Evolutionary conservation across 208 protist genomes (phyloP).

Genomic region (Novymonas esmeraldas): DNA sequence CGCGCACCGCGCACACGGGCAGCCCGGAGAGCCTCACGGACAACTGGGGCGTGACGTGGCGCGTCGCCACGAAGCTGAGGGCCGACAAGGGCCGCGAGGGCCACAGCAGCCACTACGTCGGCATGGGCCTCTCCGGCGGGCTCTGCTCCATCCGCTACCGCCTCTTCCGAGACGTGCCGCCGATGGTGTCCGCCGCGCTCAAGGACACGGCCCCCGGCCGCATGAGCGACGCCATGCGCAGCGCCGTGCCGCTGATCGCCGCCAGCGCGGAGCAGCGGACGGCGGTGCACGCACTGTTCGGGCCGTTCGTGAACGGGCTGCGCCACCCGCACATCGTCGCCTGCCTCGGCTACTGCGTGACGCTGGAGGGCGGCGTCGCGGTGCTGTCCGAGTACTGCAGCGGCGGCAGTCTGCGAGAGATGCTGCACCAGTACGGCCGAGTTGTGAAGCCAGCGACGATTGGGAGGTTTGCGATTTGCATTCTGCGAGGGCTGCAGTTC

Average conservation of each 20-base stretch:
- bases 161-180: not conserved
- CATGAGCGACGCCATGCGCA: not conserved
- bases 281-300: not conserved
- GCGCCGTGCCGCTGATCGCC: not conserved
- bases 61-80: too few relatives aligned
- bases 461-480: constrained; percentile 50
- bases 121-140: not conserved
- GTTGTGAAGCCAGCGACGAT: constrained; percentile 20
- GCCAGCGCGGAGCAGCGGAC: constrained; percentile 2
- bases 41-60: too few relatives aligned
- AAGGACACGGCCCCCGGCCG: not conserved
- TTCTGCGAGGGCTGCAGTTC: constrained; percentile 56
- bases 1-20: too few relatives aligned
- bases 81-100: too few relatives aligned
- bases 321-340: constrained; percentile 15
- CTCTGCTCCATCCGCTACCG: not conserved
- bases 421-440: constrained; percentile 28
- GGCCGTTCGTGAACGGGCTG: not conserved
- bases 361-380: constrained; percentile 12
- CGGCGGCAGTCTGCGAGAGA: constrained; percentile 37
- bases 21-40: too few relatives aligned
- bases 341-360: constrained; percentile 3
- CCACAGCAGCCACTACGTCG: not conserved
- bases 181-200: not conserved
- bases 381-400: constrained; percentile 42